Conservation (phyloP, 148 eudicot species). For the Arbutus unedo region DNA sequence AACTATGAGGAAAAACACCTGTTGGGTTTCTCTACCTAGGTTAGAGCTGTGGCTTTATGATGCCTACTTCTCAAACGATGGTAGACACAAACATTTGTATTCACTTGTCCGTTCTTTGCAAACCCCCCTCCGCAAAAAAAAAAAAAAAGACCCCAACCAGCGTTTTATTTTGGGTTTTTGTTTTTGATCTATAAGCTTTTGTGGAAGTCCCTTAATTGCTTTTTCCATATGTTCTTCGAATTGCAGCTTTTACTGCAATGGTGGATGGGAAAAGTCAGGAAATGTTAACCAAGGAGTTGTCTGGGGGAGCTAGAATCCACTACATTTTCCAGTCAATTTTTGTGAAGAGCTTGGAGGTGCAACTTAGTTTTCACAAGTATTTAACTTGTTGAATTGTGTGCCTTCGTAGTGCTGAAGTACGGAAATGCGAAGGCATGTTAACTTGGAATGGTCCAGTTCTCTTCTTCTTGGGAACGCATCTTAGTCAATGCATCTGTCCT, state of each 20-base stretch:
- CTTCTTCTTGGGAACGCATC: not conserved
- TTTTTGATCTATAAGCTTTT: not conserved
- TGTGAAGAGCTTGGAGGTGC: constrained; percentile 42
- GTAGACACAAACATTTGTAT: not conserved
- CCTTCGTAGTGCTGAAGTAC: constrained; percentile 1
- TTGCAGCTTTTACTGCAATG: constrained; percentile 37
- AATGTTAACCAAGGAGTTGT: constrained; percentile 40
- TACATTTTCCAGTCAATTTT: constrained; percentile 49
- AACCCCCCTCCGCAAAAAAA: no score
- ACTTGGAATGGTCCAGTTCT: not conserved
- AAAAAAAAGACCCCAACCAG: no score
- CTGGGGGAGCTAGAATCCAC: constrained; percentile 48
- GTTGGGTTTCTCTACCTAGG: not conserved
- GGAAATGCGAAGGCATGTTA: not conserved
- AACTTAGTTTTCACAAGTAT: not conserved
- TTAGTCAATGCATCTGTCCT: not conserved
- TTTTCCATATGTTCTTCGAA: not conserved
- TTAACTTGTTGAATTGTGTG: not conserved
- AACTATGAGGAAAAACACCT: not conserved
- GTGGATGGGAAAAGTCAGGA: constrained; percentile 48
- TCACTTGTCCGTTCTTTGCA: not conserved
- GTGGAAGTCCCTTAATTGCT: not conserved
- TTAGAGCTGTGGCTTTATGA: not conserved
- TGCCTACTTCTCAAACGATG: not conserved
- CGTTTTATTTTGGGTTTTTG: not conserved